Evolutionary conservation across 75 land plant genomes (phyloP), one percentile per base, ranked within the genome.

Genomic region (Sequoiadendron giganteum): DNA sequence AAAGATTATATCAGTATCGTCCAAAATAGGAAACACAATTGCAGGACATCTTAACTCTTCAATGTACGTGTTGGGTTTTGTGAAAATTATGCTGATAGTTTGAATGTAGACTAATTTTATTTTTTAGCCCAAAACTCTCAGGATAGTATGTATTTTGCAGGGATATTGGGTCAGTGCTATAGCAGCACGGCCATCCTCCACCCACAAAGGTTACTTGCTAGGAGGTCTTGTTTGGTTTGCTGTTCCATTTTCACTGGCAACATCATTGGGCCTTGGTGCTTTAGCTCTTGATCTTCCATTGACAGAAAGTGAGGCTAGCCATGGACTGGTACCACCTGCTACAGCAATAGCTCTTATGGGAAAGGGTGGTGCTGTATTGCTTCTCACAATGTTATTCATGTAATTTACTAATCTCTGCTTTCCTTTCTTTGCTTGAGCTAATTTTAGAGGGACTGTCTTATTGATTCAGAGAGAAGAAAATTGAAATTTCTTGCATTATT

Each of bases 151-250:
- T 34, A 48, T 79, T 54, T 19, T 79, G 83, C 88, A 98, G 98
- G 97, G 99, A 85, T 98, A 96, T 89, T 97, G 97, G 99, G 93
- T 96, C 19, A 97, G 97, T 92, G 96, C 97, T 43, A 95, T 95
- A 32, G 97, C 99, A 83, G 96, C 97, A 25, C 85, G 99, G 56
- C 99, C 98, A 85, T 93, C 97, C 78, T 96, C 99, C 38, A 97
- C 99, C 10, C 99, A 97, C 86, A 97, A 97, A 89, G 99, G 99
- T 2, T 97, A 97, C 89, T 89, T 97, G 90, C 79, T 97, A 89
- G 99, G 99, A 47, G 99, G 99, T 8, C 89, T 98, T 39, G 97
- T 98, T 15, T 98, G 99, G 99, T 96, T 98, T 94, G 99, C 99
- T 2, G 96, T 98, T 42, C 99, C 99, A 19, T 97, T 98, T 86